Evolutionary conservation across 805 yeast species (phyloP).

Genomic region (Debaryomyces hansenii): DNA sequence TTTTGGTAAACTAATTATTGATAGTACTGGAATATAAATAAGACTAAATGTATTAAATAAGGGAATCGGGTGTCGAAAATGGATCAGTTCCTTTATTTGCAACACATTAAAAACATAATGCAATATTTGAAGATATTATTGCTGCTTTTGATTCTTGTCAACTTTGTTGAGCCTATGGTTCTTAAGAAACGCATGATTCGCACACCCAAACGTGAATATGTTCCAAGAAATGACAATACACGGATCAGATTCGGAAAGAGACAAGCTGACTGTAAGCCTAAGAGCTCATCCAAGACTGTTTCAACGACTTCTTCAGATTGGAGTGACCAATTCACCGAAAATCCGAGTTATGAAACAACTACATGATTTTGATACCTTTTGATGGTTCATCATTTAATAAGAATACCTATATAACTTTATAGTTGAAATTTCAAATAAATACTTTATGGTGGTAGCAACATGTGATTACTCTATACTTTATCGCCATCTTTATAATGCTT

Average conservation of each 20-base stretch:
- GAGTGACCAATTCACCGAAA: not conserved
- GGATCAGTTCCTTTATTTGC: no score
- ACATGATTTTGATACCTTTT: not conserved
- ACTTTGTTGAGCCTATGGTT: not conserved
- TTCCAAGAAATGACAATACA: not conserved
- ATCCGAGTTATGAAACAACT: not conserved
- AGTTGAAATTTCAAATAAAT: not conserved
- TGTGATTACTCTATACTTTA: conserved; percentile 9
- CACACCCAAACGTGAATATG: not conserved
- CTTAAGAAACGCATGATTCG: not conserved
- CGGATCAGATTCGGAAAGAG: conserved; percentile 1
- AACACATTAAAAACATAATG: no score
- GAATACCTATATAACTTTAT: not conserved
- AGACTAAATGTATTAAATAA: no score
- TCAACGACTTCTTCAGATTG: not conserved
- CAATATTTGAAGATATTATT: not conserved
- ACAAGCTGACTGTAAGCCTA: not conserved
- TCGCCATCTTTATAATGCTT: conserved; percentile 37
- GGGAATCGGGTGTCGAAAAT: no score
- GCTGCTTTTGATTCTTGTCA: not conserved
- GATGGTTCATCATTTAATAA: not conserved
- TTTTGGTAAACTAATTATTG: no score
- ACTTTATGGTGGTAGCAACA: not conserved
- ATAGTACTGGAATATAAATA: no score
- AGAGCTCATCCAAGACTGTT: not conserved